Conservation (phyloP, 768 basidiomycete species). For the Pulveroboletus sp. region DNA sequence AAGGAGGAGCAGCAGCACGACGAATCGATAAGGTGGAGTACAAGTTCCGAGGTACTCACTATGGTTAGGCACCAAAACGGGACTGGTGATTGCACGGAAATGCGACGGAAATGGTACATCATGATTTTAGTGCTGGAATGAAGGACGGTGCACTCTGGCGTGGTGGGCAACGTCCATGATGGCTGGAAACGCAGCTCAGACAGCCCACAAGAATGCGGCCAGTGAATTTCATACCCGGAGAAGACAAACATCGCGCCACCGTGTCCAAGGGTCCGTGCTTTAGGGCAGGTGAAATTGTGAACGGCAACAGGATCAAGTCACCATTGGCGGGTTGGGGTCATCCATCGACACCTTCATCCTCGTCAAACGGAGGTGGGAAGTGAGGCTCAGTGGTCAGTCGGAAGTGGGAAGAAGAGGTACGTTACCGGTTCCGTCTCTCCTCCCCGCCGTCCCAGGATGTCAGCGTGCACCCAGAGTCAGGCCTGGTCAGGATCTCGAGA, state of each 20-base stretch:
- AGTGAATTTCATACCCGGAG: slow-evolving; percentile 7
- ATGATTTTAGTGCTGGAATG: slow-evolving; percentile 19
- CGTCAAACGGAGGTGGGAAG: slow-evolving; percentile 62
- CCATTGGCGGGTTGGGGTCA: slow-evolving; percentile 18
- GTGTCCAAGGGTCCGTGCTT: slow-evolving; percentile 24
- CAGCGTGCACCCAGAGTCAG: slow-evolving; percentile 32
- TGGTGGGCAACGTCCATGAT: slow-evolving; percentile 5
- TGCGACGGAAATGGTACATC: slow-evolving; percentile 22
- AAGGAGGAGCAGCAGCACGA: slow-evolving; percentile 13
- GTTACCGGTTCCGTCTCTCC: slow-evolving; percentile 13
- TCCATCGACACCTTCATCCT: slow-evolving; percentile 46
- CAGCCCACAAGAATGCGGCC: slow-evolving; percentile 1
- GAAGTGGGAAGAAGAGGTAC: slow-evolving; percentile 73
- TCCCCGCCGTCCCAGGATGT: slow-evolving; percentile 9
- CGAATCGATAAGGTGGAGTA: slow-evolving; percentile 30
- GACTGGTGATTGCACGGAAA: slow-evolving; percentile 19
- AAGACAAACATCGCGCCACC: slow-evolving; percentile 21
- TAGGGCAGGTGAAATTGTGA: slow-evolving; percentile 31
- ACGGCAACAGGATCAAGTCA: slow-evolving; percentile 4
- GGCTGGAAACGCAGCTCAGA: slow-evolving; percentile 8
- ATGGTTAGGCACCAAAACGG: slow-evolving; percentile 14
- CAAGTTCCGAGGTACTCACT: slow-evolving; percentile 21
- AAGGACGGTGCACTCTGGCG: slow-evolving; percentile 9
- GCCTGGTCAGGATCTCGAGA: slow-evolving; percentile 38
- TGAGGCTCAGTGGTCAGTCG: slow-evolving; percentile 59